Percentiles rank a stretch among this genome's conserved stretches.
Conservation (phyloP, 1,284 basidiomycete genomes). For the Malassezia restricta region DNA sequence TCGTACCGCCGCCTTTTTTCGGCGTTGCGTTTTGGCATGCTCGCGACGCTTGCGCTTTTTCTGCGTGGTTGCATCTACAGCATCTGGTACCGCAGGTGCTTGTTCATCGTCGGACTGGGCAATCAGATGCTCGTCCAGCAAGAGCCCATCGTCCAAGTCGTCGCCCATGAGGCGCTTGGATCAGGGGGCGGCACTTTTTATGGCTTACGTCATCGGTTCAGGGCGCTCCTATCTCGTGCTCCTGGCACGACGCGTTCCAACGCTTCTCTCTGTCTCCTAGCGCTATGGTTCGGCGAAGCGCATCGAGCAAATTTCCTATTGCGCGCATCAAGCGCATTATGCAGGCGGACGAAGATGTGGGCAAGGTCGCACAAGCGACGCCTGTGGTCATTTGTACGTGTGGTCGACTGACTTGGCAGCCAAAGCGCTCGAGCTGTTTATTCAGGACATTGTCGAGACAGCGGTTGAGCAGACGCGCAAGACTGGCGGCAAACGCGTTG, state of each 20-base stretch:
- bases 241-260: too few species aligned
- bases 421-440: slow-evolving; percentile 88
- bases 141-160: slow-evolving; percentile 30
- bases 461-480: slow-evolving; percentile 67
- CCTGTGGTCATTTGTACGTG: slow-evolving; percentile 90
- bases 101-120: slow-evolving; percentile 8
- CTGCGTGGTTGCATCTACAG: slow-evolving; percentile 17
- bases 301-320: slow-evolving; percentile 41
- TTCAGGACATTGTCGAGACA: slow-evolving; percentile 72
- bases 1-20: slow-evolving; percentile 5
- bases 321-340: slow-evolving; percentile 99
- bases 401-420: slow-evolving; percentile 52
- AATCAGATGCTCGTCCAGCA: slow-evolving; percentile 24
- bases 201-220: background rate
- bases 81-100: slow-evolving; percentile 2
- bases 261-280: background rate
- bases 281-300: slow-evolving; percentile 36
- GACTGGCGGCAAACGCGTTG: slow-evolving; percentile 76
- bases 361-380: slow-evolving; percentile 93
- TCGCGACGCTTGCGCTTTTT: slow-evolving; percentile 23
- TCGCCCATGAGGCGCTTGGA: slow-evolving; percentile 22
- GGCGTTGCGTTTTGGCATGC: slow-evolving; percentile 4
- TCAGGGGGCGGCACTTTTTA: background rate
- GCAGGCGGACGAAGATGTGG: slow-evolving; percentile 99
- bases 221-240: background rate